Evolutionary conservation across 345 rosid genomes (phyloP), one percentile per base, ranked within the genome.

Genomic region (Pugionium cornutum): DNA sequence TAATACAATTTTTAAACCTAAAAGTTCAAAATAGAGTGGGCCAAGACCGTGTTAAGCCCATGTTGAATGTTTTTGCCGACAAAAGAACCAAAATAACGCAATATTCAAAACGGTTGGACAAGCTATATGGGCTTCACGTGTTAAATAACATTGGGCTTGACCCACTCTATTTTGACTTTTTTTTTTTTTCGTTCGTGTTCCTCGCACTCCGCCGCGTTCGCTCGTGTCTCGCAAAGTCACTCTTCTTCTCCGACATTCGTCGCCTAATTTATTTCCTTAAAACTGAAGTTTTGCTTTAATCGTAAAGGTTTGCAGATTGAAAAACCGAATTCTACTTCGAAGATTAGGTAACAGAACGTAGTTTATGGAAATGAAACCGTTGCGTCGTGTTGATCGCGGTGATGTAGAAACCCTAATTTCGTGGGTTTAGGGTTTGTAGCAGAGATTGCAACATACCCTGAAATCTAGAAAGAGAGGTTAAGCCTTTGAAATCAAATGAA

Each of bases 401-500:
- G 9, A n/a, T 43, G 11, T 18, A 18, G 9, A 58, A 64, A 37
- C 61, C 76, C 71, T 72, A 72, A 57, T 45, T 51, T 18, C 4
- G 2, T 11, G 43, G 55, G 44, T 53, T 53, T 69, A 47, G 49
- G 41, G 36, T n/a, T 18, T 18, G 18, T 18, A 18, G 18, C 18
- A 18, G 18, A 18, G 18, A 18, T 18, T 18, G 18, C 18, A 18
- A 18, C 18, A 18, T 18, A 18, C 18, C 18, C 18, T 18, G 18
- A 18, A 18, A 18, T 18, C 18, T 18, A 18, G 18, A 18, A 18
- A 18, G 18, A 18, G 18, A 18, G 18, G 18, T 18, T 18, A 18
- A 18, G 18, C 9, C 1, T 40, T 8, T 2, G 9, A 39, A 39
- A 39, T 40, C 44, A 7, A 40, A 33, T 78, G 69, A 94, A 85